phyloP scores from a whole-genome alignment of 2,329 filamentous ascomycete species.

The Aspergillus ustus region DNA sequence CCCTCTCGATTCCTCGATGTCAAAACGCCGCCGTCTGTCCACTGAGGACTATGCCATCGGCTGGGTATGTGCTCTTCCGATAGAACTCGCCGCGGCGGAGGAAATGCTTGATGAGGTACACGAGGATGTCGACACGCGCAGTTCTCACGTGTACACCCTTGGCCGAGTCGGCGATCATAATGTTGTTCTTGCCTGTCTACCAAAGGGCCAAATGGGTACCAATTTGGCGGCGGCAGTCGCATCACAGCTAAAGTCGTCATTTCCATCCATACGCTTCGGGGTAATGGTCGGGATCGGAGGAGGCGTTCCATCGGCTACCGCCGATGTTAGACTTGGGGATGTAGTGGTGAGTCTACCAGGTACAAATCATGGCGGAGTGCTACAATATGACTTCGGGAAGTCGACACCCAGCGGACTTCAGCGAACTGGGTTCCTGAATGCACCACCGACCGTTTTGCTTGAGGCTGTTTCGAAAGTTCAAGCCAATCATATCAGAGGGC shows the following conservation, averaged over 20 bases:
- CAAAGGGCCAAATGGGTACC: neutral
- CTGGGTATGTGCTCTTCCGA: conserved; percentile 47
- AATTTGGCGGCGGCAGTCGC: neutral
- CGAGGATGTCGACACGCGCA: conserved; percentile 12
- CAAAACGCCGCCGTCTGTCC: neutral
- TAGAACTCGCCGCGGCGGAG: conserved; percentile 42
- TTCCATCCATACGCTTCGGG: neutral
- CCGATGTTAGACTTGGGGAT: neutral
- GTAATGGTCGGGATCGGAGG: neutral
- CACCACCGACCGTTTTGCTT: conserved; percentile 4
- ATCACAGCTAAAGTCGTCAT: neutral
- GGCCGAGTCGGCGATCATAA: neutral
- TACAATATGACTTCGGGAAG: conserved; percentile 18
- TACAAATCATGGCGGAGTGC: neutral
- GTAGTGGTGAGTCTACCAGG: neutral
- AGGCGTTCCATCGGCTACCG: neutral
- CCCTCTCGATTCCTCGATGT: neutral
- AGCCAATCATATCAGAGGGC: neutral
- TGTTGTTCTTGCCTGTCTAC: neutral
- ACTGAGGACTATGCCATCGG: conserved; percentile 42
- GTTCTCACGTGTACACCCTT: neutral
- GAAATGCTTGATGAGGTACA: conserved; percentile 45
- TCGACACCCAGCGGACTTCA: neutral
- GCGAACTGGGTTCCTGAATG: conserved; percentile 5
- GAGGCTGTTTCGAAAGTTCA: conserved; percentile 5